Evolutionary conservation across 257 asterid species (phyloP), one percentile per base, ranked within the genome.

Genomic region (Nicotiana noctiflora): DNA sequence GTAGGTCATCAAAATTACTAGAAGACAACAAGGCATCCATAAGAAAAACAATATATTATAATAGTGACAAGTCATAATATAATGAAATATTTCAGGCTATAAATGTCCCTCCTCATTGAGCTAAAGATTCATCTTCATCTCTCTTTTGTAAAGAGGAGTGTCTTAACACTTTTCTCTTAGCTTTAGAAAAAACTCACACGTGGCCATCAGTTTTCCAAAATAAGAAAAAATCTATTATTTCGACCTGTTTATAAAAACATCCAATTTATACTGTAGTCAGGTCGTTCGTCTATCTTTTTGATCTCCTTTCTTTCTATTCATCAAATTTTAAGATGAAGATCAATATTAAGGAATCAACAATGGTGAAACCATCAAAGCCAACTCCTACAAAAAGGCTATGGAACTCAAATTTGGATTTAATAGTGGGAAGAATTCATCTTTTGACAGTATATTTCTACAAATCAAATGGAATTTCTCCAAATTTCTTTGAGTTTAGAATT

Each of bases 341-440:
- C 8, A 55, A 68, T 6, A 60, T 84, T 34, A 86, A 81, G 68
- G 82, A 83, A 55, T 10, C 84, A 12, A 29, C 81, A 1, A 75
- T 81, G 84, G 82, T 86, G 15, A 74, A 37, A 8, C 89, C 89
- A 34, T 77, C 85, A 15, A 79, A 79, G 10, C 75, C 87, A 27
- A 86, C 89, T 8, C 89, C 89, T 2, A 0, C n/a, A 19, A 60
- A 81, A 77, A 79, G 61, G 78, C 79, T 86, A 19, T 84, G 85
- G 85, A 86, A 79, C 81, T 86, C 89, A 46, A 86, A 86, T 68
- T 14, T 84, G 8, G 89, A 86, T 52, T 46, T 86, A 15, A 13
- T 86, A 34, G 87, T 86, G 60, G 89, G 83, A 8, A 81, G 81
- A 34, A 81, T 79, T 40, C 89, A 86, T 31, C 59, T 86, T n/a